A percentile compares a stretch with the other conserved stretches of the same genome.
Conservation (phyloP, 495 filamentous ascomycete species). For the Tuber aestivum region DNA sequence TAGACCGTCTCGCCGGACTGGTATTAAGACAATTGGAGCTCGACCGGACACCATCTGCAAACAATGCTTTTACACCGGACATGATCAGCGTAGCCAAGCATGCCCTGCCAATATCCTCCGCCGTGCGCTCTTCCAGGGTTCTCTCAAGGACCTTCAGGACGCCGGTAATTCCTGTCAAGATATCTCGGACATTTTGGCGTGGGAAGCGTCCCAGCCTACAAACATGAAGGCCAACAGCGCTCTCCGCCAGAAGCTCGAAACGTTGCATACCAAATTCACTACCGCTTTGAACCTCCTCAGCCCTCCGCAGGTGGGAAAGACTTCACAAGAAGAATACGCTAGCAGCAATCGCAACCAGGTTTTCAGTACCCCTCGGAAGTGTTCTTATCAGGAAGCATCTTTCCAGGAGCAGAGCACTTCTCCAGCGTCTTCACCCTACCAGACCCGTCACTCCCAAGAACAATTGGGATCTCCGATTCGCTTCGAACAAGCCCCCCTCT, state of each 20-base stretch:
- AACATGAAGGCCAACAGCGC: neutral
- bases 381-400: neutral
- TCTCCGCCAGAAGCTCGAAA: neutral
- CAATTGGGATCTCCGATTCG: neutral
- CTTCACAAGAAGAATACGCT: neutral
- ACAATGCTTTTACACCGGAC: constrained; percentile 29
- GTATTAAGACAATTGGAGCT: constrained; percentile 19
- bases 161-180: neutral
- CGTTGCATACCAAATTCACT: neutral
- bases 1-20: neutral
- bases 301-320: neutral
- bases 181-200: neutral
- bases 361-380: neutral
- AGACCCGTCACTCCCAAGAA: neutral
- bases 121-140: neutral
- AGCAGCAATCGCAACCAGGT: neutral
- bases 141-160: neutral
- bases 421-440: neutral
- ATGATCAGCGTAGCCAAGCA: constrained; percentile 25
- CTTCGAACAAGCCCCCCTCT: neutral
- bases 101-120: constrained; percentile 21
- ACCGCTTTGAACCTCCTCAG: neutral
- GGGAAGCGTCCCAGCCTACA: neutral
- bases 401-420: neutral
- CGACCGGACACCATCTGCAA: constrained; percentile 28